Evolutionary conservation across 345 rosid genomes (phyloP).

Genomic region (Eucalyptus shirleyi): DNA sequence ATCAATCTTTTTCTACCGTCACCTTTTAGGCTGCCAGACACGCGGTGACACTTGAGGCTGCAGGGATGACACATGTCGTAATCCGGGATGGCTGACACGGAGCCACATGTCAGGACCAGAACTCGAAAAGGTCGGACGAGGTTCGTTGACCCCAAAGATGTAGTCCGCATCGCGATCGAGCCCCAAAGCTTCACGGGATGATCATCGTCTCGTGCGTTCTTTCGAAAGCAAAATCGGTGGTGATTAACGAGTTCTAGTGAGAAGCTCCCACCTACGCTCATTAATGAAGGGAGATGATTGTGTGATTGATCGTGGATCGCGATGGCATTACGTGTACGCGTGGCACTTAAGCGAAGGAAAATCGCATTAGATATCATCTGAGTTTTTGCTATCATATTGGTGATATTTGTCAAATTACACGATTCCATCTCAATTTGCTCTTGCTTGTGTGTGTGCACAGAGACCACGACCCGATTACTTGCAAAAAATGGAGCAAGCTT

Average conservation of each 20-base stretch:
- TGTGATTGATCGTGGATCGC: neutral
- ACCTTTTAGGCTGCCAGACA: neutral
- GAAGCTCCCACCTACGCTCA: neutral
- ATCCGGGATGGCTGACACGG: neutral
- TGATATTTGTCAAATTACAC: neutral
- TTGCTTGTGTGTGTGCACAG: rapidly evolving
- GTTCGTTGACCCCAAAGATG: neutral
- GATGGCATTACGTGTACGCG: neutral
- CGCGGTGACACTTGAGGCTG: neutral
- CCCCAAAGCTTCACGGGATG: neutral
- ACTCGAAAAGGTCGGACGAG: neutral
- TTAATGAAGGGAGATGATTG: neutral
- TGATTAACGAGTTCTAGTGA: neutral
- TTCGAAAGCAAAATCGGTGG: neutral
- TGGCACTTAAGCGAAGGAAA: neutral
- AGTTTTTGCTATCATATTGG: neutral
- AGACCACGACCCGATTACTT: neutral
- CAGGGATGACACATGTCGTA: neutral
- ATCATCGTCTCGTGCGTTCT: neutral
- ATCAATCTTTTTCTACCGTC: neutral
- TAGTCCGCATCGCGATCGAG: neutral
- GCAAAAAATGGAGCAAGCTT: neutral
- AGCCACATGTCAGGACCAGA: neutral
- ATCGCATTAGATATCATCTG: neutral
- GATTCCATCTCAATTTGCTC: neutral